Percentiles rank a stretch among this genome's conserved stretches.
Evolutionary conservation across 2,329 filamentous ascomycete species (phyloP).

Genomic region (Apiospora phragmitis): DNA sequence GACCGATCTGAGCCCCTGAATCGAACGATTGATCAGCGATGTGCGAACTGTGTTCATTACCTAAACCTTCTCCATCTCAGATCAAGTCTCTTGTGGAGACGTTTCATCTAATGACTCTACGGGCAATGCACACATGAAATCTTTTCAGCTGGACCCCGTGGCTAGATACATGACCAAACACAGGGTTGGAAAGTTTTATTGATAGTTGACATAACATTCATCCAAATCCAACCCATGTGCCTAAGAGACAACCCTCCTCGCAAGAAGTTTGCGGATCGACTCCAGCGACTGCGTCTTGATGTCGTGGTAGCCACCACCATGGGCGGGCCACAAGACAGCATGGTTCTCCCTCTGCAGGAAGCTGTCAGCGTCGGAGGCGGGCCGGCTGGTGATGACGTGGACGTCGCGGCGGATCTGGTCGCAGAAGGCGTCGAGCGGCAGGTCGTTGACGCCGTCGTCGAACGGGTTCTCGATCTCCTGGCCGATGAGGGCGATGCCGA

Average conservation of each 20-base stretch:
- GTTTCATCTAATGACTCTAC: no score
- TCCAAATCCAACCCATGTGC: no score
- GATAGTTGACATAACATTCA: no score
- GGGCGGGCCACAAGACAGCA: neutral
- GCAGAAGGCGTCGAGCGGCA: slow-evolving; percentile 76
- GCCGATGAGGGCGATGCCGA: slow-evolving; percentile 73
- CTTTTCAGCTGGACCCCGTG: no score
- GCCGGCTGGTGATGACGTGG: slow-evolving; percentile 80
- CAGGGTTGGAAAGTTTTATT: no score
- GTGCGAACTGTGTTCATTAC: no score
- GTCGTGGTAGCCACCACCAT: neutral
- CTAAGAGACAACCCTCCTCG: neutral
- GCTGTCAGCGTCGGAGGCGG: slow-evolving; percentile 81
- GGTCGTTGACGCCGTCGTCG: slow-evolving; percentile 79
- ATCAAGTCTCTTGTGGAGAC: no score
- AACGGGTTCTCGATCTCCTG: slow-evolving; percentile 86
- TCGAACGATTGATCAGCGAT: no score
- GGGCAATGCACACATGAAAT: no score
- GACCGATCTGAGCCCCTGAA: no score
- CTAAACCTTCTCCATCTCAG: no score
- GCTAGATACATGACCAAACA: no score
- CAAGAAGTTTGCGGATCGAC: neutral
- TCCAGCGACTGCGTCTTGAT: neutral
- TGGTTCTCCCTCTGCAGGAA: slow-evolving; percentile 46
- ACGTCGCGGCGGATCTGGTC: slow-evolving; percentile 70